Evolutionary conservation across 1,284 basidiomycete species (phyloP).

Genomic region (Pseudozyma sp.): DNA sequence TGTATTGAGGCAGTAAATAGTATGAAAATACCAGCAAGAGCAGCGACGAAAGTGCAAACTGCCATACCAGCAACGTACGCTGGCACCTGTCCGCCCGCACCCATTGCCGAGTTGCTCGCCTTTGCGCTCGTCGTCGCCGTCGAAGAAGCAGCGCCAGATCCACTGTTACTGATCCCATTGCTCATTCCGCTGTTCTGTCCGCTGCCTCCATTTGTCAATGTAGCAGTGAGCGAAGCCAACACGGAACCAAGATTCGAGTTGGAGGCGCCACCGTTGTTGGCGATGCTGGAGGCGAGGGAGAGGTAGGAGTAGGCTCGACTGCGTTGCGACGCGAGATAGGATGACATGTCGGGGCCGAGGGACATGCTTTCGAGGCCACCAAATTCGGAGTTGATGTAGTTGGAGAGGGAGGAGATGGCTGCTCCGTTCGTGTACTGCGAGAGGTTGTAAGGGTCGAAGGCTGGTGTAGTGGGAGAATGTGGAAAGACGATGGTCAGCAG

Average conservation of each 20-base stretch:
- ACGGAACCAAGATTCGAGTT: slow-evolving; percentile 21
- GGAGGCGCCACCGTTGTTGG: slow-evolving; percentile 23
- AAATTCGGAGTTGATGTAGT: slow-evolving; percentile 25
- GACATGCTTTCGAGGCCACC: slow-evolving; percentile 9
- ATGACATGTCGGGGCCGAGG: slow-evolving; percentile 19
- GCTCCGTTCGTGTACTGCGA: slow-evolving; percentile 35
- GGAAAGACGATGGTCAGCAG: background rate
- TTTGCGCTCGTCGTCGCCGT: slow-evolving; percentile 10
- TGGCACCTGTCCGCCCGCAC: slow-evolving; percentile 8
- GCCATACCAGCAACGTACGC: slow-evolving; percentile 20
- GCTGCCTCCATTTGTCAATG: background rate
- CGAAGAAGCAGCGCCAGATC: slow-evolving; percentile 6
- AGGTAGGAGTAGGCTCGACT: slow-evolving; percentile 42
- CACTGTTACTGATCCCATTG: background rate
- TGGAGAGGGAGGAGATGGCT: slow-evolving; percentile 32
- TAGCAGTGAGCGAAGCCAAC: slow-evolving; percentile 19
- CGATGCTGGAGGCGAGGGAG: slow-evolving; percentile 33
- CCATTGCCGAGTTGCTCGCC: slow-evolving; percentile 19
- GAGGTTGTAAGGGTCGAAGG: slow-evolving; percentile 39
- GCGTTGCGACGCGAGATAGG: slow-evolving; percentile 14
- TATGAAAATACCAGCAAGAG: slow-evolving; percentile 29
- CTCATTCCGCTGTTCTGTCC: background rate
- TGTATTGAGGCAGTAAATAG: no score
- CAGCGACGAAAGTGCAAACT: slow-evolving; percentile 26
- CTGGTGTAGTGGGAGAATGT: slow-evolving; percentile 3